These are phyloP conservation scores for Leucocoprinus leucothites DNA, from an alignment of 768 basidiomycete genomes.

Conservation along the genomic window DNA sequence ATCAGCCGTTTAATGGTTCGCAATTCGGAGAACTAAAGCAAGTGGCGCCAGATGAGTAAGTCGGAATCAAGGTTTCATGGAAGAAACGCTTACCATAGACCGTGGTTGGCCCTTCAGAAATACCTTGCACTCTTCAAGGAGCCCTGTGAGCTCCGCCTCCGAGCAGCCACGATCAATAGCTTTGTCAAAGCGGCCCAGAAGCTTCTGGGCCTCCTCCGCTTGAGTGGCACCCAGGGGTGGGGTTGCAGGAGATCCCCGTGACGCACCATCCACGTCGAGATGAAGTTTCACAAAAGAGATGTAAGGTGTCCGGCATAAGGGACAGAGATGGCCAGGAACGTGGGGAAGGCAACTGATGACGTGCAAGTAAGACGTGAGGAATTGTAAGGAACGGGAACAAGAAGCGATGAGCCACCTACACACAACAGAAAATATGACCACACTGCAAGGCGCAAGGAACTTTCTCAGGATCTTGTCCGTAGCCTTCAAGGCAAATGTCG, in stretches of 20 bases:
- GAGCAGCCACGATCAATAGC: constrained; percentile 57
- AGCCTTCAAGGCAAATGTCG: constrained; percentile 74
- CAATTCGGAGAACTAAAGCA: constrained; percentile 46
- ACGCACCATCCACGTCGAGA: constrained; percentile 46
- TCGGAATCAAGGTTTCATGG: background rate
- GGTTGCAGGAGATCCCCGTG: constrained; percentile 15
- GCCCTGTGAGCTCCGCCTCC: constrained; percentile 42
- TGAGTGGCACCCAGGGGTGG: constrained; percentile 17
- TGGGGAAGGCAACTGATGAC: constrained; percentile 50
- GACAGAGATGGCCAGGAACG: constrained; percentile 49
- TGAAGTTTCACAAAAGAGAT: constrained; percentile 53
- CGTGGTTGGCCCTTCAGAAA: constrained; percentile 46
- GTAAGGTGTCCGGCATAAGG: constrained; percentile 61
- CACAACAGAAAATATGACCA: constrained; percentile 68
- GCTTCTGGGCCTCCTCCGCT: constrained; percentile 44
- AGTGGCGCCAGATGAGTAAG: constrained; percentile 10
- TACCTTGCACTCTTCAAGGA: constrained; percentile 47
- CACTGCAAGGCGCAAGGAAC: constrained; percentile 65
- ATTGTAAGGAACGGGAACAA: background rate
- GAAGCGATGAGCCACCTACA: constrained; percentile 25
- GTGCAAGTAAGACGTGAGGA: constrained; percentile 8
- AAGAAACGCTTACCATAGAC: constrained; percentile 35
- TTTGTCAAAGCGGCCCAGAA: constrained; percentile 50
- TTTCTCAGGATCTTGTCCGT: constrained; percentile 42
- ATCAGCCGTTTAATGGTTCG: constrained; percentile 47